These are phyloP conservation scores for Isoetes engelmannii DNA, from an alignment of 83 land plant genomes.

Conservation along the genomic window DNA sequence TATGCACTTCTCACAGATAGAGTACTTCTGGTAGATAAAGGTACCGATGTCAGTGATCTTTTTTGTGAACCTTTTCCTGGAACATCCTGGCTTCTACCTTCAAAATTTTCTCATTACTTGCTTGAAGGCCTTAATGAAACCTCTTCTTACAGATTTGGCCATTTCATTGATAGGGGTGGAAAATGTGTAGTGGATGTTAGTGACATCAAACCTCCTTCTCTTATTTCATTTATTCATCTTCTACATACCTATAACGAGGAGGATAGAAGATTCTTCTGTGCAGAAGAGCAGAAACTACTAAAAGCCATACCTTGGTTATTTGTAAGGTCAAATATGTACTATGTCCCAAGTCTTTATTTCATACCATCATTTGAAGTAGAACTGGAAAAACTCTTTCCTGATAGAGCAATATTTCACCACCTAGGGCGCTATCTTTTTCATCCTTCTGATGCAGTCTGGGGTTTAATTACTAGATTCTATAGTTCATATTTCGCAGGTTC, in stretches of 20 bases:
- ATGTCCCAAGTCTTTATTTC: conserved; percentile 65
- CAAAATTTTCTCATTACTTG: conserved; percentile 38
- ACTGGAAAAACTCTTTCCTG: conserved; percentile 61
- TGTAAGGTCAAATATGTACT: conserved; percentile 64
- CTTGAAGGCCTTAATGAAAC: conserved; percentile 35
- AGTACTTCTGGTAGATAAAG: conserved; percentile 59
- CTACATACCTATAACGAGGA: conserved; percentile 59
- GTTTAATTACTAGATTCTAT: conserved; percentile 55
- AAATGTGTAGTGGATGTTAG: background rate
- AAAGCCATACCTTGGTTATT: conserved; percentile 63
- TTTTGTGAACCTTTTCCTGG: conserved; percentile 92
- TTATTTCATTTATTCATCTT: conserved; percentile 52
- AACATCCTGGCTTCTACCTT: conserved; percentile 65
- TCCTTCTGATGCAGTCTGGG: conserved; percentile 82
- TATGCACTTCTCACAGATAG: conserved; percentile 78
- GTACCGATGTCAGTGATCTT: conserved; percentile 49
- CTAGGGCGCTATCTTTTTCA: conserved; percentile 73
- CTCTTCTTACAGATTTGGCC: conserved; percentile 50
- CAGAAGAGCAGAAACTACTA: conserved; percentile 51
- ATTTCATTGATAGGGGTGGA: conserved; percentile 32
- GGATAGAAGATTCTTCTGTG: conserved; percentile 85
- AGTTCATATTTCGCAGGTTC: conserved; percentile 57
- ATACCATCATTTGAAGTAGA: conserved; percentile 49
- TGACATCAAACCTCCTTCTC: conserved; percentile 15
- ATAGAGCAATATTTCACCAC: conserved; percentile 70